Percentiles rank a stretch among this genome's conserved stretches.
These are phyloP conservation scores for Litsea cubeba DNA, from an alignment of 164 flowering plant species.

Conservation along the genomic window DNA sequence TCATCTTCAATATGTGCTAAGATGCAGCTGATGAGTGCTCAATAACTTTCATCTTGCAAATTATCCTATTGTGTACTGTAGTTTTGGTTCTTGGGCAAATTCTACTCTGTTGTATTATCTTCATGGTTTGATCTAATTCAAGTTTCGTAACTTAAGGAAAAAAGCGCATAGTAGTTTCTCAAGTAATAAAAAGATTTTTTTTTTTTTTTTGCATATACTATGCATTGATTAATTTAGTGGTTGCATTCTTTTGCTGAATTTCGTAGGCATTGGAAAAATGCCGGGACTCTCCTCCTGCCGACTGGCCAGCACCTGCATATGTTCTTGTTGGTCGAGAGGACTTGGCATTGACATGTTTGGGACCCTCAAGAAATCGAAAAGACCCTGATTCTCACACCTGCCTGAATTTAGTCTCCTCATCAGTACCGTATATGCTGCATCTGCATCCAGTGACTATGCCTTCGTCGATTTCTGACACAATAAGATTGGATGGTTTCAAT, in stretches of 20 bases:
- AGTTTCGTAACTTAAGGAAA: background rate
- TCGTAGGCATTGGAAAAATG: slow-evolving; percentile 83
- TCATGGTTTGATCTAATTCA: background rate
- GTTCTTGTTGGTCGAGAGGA: slow-evolving; percentile 96
- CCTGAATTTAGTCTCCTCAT: slow-evolving; percentile 55
- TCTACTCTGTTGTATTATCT: background rate
- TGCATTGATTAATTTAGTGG: background rate
- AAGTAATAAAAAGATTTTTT: no score
- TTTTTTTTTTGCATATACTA: background rate
- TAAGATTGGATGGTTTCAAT: slow-evolving; percentile 50
- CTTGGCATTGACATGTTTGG: slow-evolving; percentile 59
- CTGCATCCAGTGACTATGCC: slow-evolving; percentile 81
- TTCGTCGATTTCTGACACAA: slow-evolving; percentile 60
- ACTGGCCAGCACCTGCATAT: slow-evolving; percentile 97
- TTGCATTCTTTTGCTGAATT: background rate
- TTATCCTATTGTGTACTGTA: background rate
- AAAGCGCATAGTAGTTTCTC: background rate
- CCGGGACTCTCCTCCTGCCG: slow-evolving; percentile 85
- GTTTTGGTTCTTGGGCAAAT: background rate
- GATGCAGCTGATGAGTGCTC: background rate
- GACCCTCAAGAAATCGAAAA: slow-evolving; percentile 38
- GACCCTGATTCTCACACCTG: slow-evolving; percentile 38
- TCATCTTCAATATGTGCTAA: background rate
- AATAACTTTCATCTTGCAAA: background rate
- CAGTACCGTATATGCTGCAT: slow-evolving; percentile 88